Evolutionary conservation across 2,329 filamentous ascomycete genomes (phyloP), one percentile per base, ranked within the genome.

Genomic region (Coniella vitis): DNA sequence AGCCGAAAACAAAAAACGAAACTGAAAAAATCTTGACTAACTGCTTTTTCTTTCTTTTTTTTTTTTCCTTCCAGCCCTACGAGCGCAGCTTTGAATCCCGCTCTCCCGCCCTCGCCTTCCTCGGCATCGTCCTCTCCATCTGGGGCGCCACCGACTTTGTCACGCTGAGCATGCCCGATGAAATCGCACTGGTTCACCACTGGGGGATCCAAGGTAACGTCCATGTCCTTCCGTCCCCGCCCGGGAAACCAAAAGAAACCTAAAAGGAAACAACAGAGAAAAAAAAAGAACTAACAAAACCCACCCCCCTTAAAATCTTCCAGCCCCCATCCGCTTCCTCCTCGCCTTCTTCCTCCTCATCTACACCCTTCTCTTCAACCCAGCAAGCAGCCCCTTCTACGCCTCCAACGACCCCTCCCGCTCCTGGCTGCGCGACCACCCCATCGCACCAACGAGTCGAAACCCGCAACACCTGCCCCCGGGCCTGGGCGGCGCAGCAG

Each of bases 61-160:
- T 29, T 29, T n/a, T n/a, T n/a, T n/a, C n/a, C 7, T 16, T 9
- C 5, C 57, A 86, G 83, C 83, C 84, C 3, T 70, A 78, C 37
- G 79, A 83, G 1, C 76, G 81, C 42, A 75, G 79, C 52, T 86
- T 95, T 67, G 79, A 84, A 49, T 70, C 74, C 1, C 79, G 83
- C 17, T 84, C 81, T 49, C 79, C 87, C n/a, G 74, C 83, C 1
- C 81, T 87, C 43, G 84, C 85, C 53, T 78, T 95, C 56, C 75
- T 94, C 48, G 79, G 87, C 58, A 75, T 83, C 50, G 68, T 88
- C 54, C 77, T 88, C 48, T 72, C 76, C 40, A 61, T 83, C 45
- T 58, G 82, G 41, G 86, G 79, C 22, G 58, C 84, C 51, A 74
- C 70, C 48, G 82, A 90, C 60, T 71, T 90, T 10, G 70, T 84